These are phyloP conservation scores for Fragilaria radians DNA, from an alignment of 108 stramenopile species.

Conservation along the genomic window DNA sequence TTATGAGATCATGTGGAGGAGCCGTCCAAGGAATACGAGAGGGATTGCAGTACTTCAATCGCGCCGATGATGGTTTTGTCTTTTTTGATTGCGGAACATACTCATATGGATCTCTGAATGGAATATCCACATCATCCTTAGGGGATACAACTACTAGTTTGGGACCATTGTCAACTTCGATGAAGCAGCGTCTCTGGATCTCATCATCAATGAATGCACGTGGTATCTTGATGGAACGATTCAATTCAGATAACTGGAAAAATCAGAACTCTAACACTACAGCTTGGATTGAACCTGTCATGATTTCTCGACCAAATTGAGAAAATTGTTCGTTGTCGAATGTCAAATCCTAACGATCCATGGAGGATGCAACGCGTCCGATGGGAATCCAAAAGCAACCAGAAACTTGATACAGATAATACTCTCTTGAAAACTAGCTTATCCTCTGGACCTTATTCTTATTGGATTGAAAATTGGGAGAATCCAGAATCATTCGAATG, in stretches of 20 bases:
- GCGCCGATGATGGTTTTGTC: slow-evolving; percentile 67
- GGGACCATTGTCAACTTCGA: not conserved
- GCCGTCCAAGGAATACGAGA: slow-evolving; percentile 69
- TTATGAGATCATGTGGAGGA: slow-evolving; percentile 70
- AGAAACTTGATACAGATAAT: no score
- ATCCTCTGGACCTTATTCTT: not conserved
- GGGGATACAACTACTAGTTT: not conserved
- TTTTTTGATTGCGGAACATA: slow-evolving; percentile 52
- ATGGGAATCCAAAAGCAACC: slow-evolving; percentile 44
- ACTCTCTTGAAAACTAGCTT: not conserved
- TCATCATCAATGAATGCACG: not conserved
- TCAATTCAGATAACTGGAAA: slow-evolving; percentile 12
- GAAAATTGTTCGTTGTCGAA: slow-evolving; percentile 18
- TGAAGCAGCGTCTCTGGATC: not conserved
- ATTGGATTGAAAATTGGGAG: not conserved
- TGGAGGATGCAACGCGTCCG: slow-evolving; percentile 50
- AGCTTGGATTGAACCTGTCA: not conserved
- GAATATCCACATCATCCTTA: not conserved
- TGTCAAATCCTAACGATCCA: slow-evolving; percentile 28
- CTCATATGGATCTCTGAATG: slow-evolving; percentile 31
- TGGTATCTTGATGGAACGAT: not conserved
- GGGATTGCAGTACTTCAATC: slow-evolving; percentile 33
- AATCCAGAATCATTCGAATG: not conserved
- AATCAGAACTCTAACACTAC: not conserved
- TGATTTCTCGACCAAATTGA: slow-evolving; percentile 5